phyloP scores from a whole-genome alignment of 108 stramenopile species.

The Conticribra guillardii region DNA sequence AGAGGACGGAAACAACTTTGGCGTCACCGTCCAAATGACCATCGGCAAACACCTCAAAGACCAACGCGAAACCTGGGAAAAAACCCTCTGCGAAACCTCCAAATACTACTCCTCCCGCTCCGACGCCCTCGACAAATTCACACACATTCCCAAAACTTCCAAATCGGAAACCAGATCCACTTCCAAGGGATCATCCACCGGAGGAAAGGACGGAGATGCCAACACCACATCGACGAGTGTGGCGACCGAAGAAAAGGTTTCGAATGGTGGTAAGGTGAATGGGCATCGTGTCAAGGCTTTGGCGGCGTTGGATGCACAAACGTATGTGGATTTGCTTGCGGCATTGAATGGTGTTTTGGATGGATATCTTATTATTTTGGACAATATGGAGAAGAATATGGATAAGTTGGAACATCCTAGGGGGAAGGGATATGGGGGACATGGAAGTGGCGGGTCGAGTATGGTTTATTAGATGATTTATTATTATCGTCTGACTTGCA shows the following conservation, averaged over 20 bases:
- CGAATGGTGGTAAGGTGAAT: slow-evolving; percentile 15
- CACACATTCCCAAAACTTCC: slow-evolving; percentile 47
- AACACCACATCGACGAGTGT: slow-evolving; percentile 34
- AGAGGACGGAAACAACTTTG: slow-evolving; percentile 87
- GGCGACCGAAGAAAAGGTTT: slow-evolving; percentile 38
- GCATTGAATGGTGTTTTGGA: slow-evolving; percentile 41
- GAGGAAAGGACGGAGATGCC: slow-evolving; percentile 62
- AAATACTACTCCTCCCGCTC: slow-evolving; percentile 69
- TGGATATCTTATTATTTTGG: slow-evolving; percentile 55
- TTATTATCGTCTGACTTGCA: no score
- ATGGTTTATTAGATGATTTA: slow-evolving; percentile 43
- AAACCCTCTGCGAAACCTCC: slow-evolving; percentile 45
- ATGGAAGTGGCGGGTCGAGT: slow-evolving; percentile 43
- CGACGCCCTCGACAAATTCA: slow-evolving; percentile 61
- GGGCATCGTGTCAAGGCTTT: slow-evolving; percentile 39
- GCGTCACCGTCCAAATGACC: slow-evolving; percentile 74
- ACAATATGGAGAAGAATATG: slow-evolving; percentile 65
- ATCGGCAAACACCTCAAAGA: slow-evolving; percentile 58
- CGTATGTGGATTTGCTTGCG: slow-evolving; percentile 31
- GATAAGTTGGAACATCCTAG: slow-evolving; percentile 59
- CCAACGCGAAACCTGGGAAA: slow-evolving; percentile 45
- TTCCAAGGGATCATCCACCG: slow-evolving; percentile 39
- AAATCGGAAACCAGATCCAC: slow-evolving; percentile 28
- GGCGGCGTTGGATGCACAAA: slow-evolving; percentile 55
- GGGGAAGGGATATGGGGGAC: slow-evolving; percentile 53